Percentiles rank a stretch among this genome's conserved stretches.
phyloP scores from a whole-genome alignment of 495 filamentous ascomycete genomes.

The Talaromyces wortmannii region DNA sequence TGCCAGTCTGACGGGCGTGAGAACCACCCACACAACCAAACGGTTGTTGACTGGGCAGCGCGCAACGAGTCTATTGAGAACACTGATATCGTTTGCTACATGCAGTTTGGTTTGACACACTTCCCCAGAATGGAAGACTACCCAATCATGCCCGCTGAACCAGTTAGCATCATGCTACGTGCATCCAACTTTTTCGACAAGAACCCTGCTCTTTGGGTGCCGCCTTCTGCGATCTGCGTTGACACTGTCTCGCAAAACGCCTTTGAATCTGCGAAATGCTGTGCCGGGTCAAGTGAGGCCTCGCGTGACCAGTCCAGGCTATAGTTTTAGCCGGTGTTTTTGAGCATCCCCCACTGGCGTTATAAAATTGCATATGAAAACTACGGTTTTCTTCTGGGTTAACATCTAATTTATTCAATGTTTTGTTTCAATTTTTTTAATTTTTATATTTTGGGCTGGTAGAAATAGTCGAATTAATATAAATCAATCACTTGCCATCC shows the following conservation, averaged over 20 bases:
- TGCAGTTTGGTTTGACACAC: slow-evolving; percentile 56
- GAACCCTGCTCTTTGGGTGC: slow-evolving; percentile 67
- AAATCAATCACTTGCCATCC: too few relatives aligned
- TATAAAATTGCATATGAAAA: too few relatives aligned
- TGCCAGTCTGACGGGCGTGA: slow-evolving; percentile 31
- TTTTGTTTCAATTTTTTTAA: too few relatives aligned
- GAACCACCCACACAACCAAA: slow-evolving; percentile 24
- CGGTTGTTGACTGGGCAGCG: slow-evolving; percentile 28
- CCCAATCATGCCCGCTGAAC: slow-evolving; percentile 67
- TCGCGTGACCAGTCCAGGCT: slow-evolving; percentile 1
- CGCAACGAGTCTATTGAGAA: slow-evolving; percentile 46
- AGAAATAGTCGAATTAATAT: too few relatives aligned
- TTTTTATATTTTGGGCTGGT: too few relatives aligned
- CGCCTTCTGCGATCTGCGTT: slow-evolving; percentile 36
- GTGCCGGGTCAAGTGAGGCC: not conserved
- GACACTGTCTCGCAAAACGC: slow-evolving; percentile 6
- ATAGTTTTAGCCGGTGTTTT: not conserved
- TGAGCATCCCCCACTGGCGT: not conserved
- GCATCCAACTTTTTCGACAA: slow-evolving; percentile 64
- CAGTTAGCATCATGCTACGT: slow-evolving; percentile 58
- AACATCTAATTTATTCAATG: too few relatives aligned
- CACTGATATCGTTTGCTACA: slow-evolving; percentile 47
- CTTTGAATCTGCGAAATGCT: slow-evolving; percentile 1
- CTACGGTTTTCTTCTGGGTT: too few relatives aligned
- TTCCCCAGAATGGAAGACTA: slow-evolving; percentile 53